Base-by-base conservation (phyloP, 2,329 filamentous ascomycete genomes). In the Fusarium acutatum region DNA sequence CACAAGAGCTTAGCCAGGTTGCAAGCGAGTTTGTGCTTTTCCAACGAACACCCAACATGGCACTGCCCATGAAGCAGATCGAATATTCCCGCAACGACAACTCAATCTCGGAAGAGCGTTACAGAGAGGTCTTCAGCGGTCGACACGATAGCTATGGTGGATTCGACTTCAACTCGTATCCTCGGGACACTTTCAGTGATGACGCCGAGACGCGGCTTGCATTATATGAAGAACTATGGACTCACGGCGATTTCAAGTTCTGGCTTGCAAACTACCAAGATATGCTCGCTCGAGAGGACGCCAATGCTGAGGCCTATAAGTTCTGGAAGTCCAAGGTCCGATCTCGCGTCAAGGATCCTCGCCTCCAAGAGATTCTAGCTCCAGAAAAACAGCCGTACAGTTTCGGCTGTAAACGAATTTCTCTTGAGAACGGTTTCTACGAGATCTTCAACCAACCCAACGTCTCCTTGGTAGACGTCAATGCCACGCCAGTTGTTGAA, bases 261-360 rank as follows among this genome's bases (percentile, higher is more conserved):
- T 85, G 84, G 82, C 77, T 86, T 6, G 80, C 73, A 12, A 83
- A 79, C 11, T 90, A 87, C 71, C 79, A 82, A 18, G 88, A 90
- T 40, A 80, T 83, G 24, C 59, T 87, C 4, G 75, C 80, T 14
- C 79, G 86, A 28, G 61, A 76, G 7, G 80, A 84, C 54, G 83
- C 83, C 6, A 89, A 88, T 69, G 77, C 80, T 7, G 78, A 80
- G 7, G 78, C 82, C 2, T 89, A 88, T 68, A 79, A 85, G 6
- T 89, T 88, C 76, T 88, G 87, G 84, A 80, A 79, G 3, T 80
- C 79, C 13, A 87, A 86, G 71, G 82, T 82, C 1, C 79, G 84
- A 3, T 78, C 77, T 13, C 81, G 87, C 4, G 81, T 89, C 60
- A 40, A 40, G 4, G 35, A 28, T 32, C 34, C 26, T 1, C 34